Evolutionary conservation across 495 filamentous ascomycete genomes (phyloP).

Genomic region (Penicillium soppii): DNA sequence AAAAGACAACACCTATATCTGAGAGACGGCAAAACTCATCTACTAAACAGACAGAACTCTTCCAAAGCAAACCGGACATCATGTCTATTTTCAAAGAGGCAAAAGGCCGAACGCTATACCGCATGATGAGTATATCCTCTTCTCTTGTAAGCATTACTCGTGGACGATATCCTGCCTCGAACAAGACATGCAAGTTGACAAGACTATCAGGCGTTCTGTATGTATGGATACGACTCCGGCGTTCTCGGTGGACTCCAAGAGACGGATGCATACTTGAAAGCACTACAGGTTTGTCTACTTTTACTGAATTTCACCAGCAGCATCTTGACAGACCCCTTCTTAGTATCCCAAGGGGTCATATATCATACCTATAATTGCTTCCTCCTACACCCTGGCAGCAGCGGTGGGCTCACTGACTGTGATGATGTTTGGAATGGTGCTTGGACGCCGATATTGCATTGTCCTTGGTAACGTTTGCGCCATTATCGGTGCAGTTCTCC

Average conservation of each 20-base stretch:
- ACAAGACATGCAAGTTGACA: neutral
- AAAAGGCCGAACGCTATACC: too few relatives aligned
- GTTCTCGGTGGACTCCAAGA: constrained; percentile 40
- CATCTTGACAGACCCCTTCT: too few relatives aligned
- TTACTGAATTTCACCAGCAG: too few relatives aligned
- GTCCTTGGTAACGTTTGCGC: constrained; percentile 26
- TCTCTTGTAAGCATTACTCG: too few relatives aligned
- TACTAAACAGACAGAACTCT: too few relatives aligned
- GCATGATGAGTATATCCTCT: too few relatives aligned
- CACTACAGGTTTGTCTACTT: constrained; percentile 26
- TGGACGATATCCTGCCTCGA: too few relatives aligned
- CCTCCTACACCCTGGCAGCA: constrained; percentile 34
- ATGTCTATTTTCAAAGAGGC: too few relatives aligned
- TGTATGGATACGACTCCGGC: constrained; percentile 37
- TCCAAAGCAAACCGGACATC: too few relatives aligned
- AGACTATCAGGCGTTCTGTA: too few relatives aligned
- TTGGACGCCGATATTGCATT: constrained; percentile 26
- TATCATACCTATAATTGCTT: constrained; percentile 38
- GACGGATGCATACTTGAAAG: constrained; percentile 29
- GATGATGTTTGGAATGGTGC: constrained; percentile 20
- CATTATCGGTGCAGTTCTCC: constrained; percentile 18
- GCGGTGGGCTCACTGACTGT: constrained; percentile 17
- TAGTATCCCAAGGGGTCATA: constrained; percentile 29
- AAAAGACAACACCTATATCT: too few relatives aligned
- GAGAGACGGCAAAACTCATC: too few relatives aligned